phyloP scores from a whole-genome alignment of 202 grass and related monocot species.

The Digitaria exilis region DNA sequence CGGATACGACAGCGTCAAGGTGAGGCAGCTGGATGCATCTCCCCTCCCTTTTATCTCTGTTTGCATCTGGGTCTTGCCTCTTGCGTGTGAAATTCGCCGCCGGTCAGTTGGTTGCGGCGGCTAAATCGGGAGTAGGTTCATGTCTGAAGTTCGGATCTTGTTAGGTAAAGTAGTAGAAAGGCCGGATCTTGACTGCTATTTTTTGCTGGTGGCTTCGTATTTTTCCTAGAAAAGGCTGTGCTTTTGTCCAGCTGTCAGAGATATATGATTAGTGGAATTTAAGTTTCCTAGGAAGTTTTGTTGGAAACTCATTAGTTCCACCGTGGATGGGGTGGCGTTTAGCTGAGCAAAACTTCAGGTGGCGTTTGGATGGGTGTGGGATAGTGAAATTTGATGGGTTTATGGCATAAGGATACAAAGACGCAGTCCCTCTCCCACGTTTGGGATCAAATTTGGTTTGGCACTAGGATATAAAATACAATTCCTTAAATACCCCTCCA shows the following conservation, averaged over 20 bases:
- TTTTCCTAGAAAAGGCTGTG: slow-evolving; percentile 5
- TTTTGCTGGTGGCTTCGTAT: slow-evolving; percentile 4
- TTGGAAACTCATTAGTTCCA: not conserved
- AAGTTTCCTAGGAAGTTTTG: not conserved
- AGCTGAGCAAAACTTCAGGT: not conserved
- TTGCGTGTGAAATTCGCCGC: slow-evolving; percentile 12
- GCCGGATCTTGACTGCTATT: slow-evolving; percentile 41
- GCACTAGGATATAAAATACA: no score
- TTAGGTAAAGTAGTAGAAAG: slow-evolving; percentile 40
- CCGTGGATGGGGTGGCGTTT: slow-evolving; percentile 4
- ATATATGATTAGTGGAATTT: slow-evolving; percentile 12
- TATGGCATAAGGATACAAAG: no score
- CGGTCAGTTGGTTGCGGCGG: slow-evolving; percentile 34
- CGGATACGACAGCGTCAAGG: slow-evolving; percentile 79
- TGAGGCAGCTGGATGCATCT: slow-evolving; percentile 16
- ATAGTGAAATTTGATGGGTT: no score
- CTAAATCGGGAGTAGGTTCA: slow-evolving; percentile 41
- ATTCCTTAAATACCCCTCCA: no score
- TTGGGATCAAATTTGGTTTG: no score
- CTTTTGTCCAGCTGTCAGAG: slow-evolving; percentile 22
- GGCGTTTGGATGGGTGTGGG: no score
- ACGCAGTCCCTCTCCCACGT: no score
- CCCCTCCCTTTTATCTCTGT: not conserved
- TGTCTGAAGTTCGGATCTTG: slow-evolving; percentile 41
- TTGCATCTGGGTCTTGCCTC: not conserved